Evolutionary conservation across 1,139 yeast genomes (phyloP), one percentile per base, ranked within the genome.

Genomic region (Pichia sp.): DNA sequence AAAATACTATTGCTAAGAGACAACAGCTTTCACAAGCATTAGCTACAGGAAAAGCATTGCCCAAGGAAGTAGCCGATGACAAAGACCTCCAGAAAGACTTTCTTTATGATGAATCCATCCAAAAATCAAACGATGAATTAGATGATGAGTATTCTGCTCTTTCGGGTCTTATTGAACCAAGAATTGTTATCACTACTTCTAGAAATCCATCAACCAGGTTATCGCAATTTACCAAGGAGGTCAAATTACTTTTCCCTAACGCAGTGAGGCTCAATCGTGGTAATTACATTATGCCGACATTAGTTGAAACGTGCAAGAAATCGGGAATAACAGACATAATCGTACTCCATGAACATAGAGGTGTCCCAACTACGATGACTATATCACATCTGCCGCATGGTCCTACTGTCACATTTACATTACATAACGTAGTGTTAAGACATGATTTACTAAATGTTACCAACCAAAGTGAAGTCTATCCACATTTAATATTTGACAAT

Each of bases 311-410:
- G 1, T 90, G 98, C 70, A 81, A 85, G 55, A 61, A 61, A 44
- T 78, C 87, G 0, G 82, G 83, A 10, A 83, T 93, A 10, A 85
- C 95, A 2, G 99, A 93, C 68, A 73, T 95, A 64, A 76, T 93
- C 26, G 78, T 95, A 6, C 73, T 95, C 44, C 99, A 93, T 70
- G 99, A 93, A 70, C 99, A 93, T 72, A 80, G 99, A 71, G 99
- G 99, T 79, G 93, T 90, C 0, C 99, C 99, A 51, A 90, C 97
- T 0, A 89, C 97, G 1, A 67, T 93, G 57, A 93, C 99, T 1
- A 75, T 93, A 40, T 86, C 95, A 46, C 99, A 93, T 75, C 88
- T 95, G 70, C 99, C 99, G 5, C 97, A 93, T 70, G 99, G 99
- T 0, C 99, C 99, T 30, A 88, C 97, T 4, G 95, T 95, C 41